Base-by-base conservation (phyloP, 495 filamentous ascomycete genomes). In the Daldinia loculata region DNA sequence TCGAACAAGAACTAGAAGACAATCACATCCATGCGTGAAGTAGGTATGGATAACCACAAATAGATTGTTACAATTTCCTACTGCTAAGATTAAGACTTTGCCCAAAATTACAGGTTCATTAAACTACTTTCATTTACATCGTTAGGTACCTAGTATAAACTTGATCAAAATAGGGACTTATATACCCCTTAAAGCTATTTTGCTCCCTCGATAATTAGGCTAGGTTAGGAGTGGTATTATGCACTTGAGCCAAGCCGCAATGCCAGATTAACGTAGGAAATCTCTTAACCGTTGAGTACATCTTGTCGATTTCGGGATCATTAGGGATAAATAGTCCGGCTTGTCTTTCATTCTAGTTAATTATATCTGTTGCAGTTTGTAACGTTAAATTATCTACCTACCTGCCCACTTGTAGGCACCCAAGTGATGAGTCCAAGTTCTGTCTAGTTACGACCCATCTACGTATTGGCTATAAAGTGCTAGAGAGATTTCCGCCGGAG, bases 201-300 rank as follows among this genome's bases (percentile, higher is more conserved):
- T 0, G 17, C 17, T 12, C 24, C 17, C 9, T 12, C 2, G 1
- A 29, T 7, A 30, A 12, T 11, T 19, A 26, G 12, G 27, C 11
- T 27, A 53, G 24, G 3, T 30, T 27, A 3, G 27, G 15, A 1
- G 51, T n/a, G 27, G 27, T 30, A 17, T 29, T 14, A 14, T 12
- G 1, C 24, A 36, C 12, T 36, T 53, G 11, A 17, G 4, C 26
- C 8, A 53, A 30, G 15, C 12, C 6, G 50, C 4, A 14, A 29
- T 26, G 24, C 3, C 2, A 14, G 38, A 32, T 43, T 48, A 29
- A 45, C 39, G 52, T 34, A 34, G 43, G 3, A 27, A 22, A 70
- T 65, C 56, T 61, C 67, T 70, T 38, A 17, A 22, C 17, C 24
- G 14, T n/a, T 51, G 29, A 26, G 22, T 19, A 61, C 36, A 34